Evolutionary conservation across 2,329 filamentous ascomycete genomes (phyloP), one percentile per base, ranked within the genome.

Genomic region (Seiridium cupressi): DNA sequence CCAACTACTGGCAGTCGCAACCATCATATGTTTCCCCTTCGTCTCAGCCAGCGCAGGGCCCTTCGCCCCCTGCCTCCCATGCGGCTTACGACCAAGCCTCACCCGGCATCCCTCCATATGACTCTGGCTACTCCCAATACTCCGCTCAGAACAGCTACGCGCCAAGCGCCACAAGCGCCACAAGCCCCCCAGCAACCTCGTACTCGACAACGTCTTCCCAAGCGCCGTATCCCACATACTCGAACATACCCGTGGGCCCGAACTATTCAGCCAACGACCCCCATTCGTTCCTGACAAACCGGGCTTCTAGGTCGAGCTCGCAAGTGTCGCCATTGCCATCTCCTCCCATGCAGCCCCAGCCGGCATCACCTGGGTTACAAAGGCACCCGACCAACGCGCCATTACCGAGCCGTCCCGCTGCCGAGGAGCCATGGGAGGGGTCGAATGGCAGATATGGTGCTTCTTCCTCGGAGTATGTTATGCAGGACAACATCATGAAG

Each of bases 371-470:
- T 2, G 77, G 81, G n/a, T 69, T 86, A 9, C 77, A 80, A 61
- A 78, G 84, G 56, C 83, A 87, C 60, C 85, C 85, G 1, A 88
- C 85, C 13, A 82, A 87, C 70, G 80, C 85, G 59, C 81, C 85
- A 47, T 73, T 88, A 51, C 82, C 84, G n/a, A 85, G 75, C 60
- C 79, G 81, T 51, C 84, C 79, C 49, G 75, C 78, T 64, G 79
- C 80, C 8, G 79, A 82, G 60, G 76, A 79, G 47, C 70, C 70
- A 2, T 72, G 74, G 44, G 81, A 79, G 72, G 81, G 79, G 72
- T 70, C 75, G 2, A 76, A 77, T 65, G 74, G 72, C n/a, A 66
- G 66, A 9, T 64, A 65, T 13, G 63, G 60, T 8, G 70, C 74
- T 46, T 69, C 76, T 13, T 66, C 70, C 38, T 70, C 74, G 44